phyloP scores from a whole-genome alignment of 2,329 filamentous ascomycete genomes.

The Neofusicoccum umdonicola region DNA sequence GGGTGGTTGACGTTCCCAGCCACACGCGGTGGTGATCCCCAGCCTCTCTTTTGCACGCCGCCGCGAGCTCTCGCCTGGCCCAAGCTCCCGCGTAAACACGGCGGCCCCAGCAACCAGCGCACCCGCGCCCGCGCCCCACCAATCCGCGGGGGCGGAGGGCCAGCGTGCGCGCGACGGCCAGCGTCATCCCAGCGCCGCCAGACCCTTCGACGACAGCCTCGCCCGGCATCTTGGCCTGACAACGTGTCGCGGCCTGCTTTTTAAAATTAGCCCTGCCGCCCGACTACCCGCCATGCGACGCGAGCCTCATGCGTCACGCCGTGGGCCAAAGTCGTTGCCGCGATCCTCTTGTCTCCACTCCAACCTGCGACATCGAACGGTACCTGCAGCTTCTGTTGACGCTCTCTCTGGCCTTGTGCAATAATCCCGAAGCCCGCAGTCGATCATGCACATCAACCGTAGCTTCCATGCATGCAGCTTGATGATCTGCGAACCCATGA shows the following conservation, averaged over 20 bases:
- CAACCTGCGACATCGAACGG: background rate
- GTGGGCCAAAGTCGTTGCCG: background rate
- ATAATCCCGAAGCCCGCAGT: too few species aligned
- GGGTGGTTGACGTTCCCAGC: conserved; percentile 15
- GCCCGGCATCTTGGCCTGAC: background rate
- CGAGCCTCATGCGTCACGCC: background rate
- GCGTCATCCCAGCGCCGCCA: background rate
- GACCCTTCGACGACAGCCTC: background rate
- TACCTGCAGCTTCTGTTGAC: background rate
- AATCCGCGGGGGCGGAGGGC: conserved; percentile 4
- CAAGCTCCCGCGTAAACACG: conserved; percentile 3
- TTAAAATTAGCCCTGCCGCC: background rate
- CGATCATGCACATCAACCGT: background rate
- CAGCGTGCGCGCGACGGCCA: background rate
- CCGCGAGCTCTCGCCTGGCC: background rate
- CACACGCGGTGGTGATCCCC: conserved; percentile 1
- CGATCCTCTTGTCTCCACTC: background rate
- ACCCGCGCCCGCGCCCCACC: background rate
- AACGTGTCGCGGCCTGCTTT: background rate
- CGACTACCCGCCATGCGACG: background rate
- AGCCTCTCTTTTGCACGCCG: background rate
- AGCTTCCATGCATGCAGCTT: background rate
- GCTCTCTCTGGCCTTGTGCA: too few species aligned
- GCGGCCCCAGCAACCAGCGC: conserved; percentile 3
- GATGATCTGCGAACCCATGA: background rate